Conservation (phyloP, 2,329 filamentous ascomycete genomes). For the Microdochium bolleyi region DNA sequence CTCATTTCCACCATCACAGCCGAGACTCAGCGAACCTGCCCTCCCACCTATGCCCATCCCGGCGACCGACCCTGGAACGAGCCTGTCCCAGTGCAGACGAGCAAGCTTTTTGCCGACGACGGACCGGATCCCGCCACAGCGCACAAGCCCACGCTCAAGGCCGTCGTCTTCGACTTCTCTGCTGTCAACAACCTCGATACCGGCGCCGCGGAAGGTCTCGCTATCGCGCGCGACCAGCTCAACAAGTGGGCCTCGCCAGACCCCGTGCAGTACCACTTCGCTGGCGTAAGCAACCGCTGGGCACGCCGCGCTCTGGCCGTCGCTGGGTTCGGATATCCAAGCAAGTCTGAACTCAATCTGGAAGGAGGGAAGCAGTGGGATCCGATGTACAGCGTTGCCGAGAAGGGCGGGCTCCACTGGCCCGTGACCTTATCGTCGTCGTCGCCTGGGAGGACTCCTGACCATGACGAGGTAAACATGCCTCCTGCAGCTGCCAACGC, state of each 20-base stretch:
- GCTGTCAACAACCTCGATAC: conserved; percentile 50
- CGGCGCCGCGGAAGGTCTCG: conserved; percentile 47
- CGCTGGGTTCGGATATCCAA: conserved; percentile 45
- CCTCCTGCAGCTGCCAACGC: background rate
- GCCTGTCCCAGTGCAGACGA: conserved; percentile 29
- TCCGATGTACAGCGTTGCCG: conserved; percentile 11
- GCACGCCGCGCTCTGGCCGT: conserved; percentile 45
- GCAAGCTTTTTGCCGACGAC: conserved; percentile 9
- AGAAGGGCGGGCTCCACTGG: conserved; percentile 3
- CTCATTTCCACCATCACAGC: conserved; percentile 29
- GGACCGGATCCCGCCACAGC: conserved; percentile 19
- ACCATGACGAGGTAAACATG: background rate
- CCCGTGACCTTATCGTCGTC: background rate
- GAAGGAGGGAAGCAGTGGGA: conserved; percentile 1
- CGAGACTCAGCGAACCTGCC: conserved; percentile 29
- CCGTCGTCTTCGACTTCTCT: conserved; percentile 50
- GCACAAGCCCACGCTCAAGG: conserved; percentile 36
- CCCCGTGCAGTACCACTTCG: conserved; percentile 44
- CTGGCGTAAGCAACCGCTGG: conserved; percentile 47
- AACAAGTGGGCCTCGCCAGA: conserved; percentile 42
- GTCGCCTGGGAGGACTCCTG: background rate
- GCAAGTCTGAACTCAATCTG: conserved; percentile 1
- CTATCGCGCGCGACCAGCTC: conserved; percentile 46
- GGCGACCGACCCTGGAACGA: conserved; percentile 49
- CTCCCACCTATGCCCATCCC: conserved; percentile 24